A percentile compares a stretch with the other conserved stretches of the same genome.
These are phyloP conservation scores for Rubroboletus satanas DNA, from an alignment of 768 basidiomycete genomes.

Conservation along the genomic window DNA sequence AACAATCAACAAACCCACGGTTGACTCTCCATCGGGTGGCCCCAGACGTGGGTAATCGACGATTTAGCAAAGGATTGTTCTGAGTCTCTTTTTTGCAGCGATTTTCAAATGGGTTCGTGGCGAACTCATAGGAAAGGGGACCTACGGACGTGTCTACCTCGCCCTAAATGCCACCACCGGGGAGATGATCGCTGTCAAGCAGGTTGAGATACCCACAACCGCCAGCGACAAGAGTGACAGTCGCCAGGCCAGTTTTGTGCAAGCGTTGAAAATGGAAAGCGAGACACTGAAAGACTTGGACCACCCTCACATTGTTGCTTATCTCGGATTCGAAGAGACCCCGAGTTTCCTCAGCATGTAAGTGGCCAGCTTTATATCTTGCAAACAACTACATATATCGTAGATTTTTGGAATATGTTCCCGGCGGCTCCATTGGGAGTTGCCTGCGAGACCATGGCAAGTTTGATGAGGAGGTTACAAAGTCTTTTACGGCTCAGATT, in stretches of 20 bases:
- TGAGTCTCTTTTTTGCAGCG: conserved; percentile 39
- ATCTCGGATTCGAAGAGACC: conserved; percentile 92
- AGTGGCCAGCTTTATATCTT: conserved; percentile 31
- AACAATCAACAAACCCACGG: conserved; percentile 38
- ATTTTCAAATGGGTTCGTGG: conserved; percentile 99
- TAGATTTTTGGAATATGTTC: conserved; percentile 98
- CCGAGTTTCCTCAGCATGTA: conserved; percentile 88
- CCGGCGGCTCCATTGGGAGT: conserved; percentile 92
- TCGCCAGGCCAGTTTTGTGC: conserved; percentile 79
- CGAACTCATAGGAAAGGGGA: conserved; percentile 94
- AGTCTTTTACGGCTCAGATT: conserved; percentile 90
- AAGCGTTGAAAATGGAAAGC: conserved; percentile 91
- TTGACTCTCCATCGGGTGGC: conserved; percentile 61
- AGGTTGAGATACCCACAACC: conserved; percentile 92
- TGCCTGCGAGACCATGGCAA: conserved; percentile 88
- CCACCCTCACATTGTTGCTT: conserved; percentile 96
- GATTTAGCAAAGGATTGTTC: conserved; percentile 12
- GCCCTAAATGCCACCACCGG: conserved; percentile 95
- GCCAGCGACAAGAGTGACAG: conserved; percentile 88
- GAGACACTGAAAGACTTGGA: conserved; percentile 95
- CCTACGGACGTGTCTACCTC: conserved; percentile 94
- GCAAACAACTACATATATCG: conserved; percentile 10
- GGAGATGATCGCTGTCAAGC: conserved; percentile 99
- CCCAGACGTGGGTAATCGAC: conserved; percentile 57
- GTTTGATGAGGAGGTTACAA: conserved; percentile 88